Conservation (phyloP, 164 flowering plant species). For the Warburgia ugandensis region DNA sequence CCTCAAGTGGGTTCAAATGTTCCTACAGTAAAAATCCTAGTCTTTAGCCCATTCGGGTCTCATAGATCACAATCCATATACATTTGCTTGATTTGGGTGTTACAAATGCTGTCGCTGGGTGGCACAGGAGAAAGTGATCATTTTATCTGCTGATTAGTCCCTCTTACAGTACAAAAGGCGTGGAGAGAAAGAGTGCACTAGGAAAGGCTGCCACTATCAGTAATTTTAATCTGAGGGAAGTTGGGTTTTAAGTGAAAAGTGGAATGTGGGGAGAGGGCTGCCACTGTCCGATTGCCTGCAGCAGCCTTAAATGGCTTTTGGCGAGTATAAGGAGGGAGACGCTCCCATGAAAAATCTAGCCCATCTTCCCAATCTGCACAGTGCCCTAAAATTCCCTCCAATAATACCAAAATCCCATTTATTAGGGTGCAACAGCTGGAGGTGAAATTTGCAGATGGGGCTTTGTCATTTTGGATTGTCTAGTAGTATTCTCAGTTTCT, state of each 20-base stretch:
- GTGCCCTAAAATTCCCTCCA: conserved; percentile 15
- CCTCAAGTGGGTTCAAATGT: background rate
- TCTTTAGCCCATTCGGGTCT: background rate
- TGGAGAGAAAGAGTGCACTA: too few species aligned
- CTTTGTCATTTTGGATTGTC: conserved; percentile 32
- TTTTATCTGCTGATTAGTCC: too few species aligned
- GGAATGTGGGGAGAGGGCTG: conserved; percentile 5
- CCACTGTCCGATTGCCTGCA: conserved; percentile 20
- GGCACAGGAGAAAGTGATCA: background rate
- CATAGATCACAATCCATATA: background rate
- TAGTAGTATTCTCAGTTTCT: conserved; percentile 36
- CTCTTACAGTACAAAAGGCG: too few species aligned
- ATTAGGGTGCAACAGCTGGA: background rate
- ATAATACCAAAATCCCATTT: conserved; percentile 10
- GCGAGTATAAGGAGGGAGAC: conserved; percentile 26
- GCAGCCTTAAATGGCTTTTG: conserved; percentile 32
- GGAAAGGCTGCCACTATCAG: conserved; percentile 1
- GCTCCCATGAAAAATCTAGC: conserved; percentile 26
- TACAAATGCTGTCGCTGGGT: too few species aligned
- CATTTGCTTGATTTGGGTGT: background rate
- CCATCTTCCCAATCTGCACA: conserved; percentile 16
- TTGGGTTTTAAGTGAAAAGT: background rate
- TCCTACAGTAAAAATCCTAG: conserved; percentile 6
- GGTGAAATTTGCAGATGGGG: conserved; percentile 36
- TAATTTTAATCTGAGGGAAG: background rate